These are phyloP conservation scores for Heterobasidion occidentale DNA, from an alignment of 1,284 basidiomycete species.

Conservation along the genomic window DNA sequence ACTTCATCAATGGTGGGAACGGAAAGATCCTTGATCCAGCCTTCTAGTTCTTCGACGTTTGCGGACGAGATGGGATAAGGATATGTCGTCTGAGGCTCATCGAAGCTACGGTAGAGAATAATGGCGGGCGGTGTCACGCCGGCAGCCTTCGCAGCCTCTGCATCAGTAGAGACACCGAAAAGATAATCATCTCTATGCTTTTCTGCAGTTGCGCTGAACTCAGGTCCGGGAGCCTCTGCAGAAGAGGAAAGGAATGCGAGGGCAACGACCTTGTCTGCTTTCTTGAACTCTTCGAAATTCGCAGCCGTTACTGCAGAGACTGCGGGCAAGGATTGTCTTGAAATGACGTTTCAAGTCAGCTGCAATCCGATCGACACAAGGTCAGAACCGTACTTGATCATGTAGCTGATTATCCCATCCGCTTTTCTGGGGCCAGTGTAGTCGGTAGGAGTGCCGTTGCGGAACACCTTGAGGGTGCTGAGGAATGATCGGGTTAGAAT, in stretches of 20 bases:
- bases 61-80: slow-evolving; percentile 56
- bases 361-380: not conserved
- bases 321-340: slow-evolving; percentile 92
- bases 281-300: slow-evolving; percentile 83
- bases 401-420: slow-evolving; percentile 96
- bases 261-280: slow-evolving; percentile 86
- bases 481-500: slow-evolving; percentile 1
- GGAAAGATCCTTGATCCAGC: slow-evolving; percentile 80
- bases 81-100: slow-evolving; percentile 76
- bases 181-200: slow-evolving; percentile 88
- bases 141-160: slow-evolving; percentile 59
- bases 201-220: slow-evolving; percentile 78
- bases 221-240: slow-evolving; percentile 58
- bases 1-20: slow-evolving; percentile 92
- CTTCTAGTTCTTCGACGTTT: slow-evolving; percentile 55
- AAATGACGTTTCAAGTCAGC: not conserved
- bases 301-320: slow-evolving; percentile 73
- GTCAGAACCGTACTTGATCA: slow-evolving; percentile 78
- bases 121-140: slow-evolving; percentile 77
- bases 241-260: slow-evolving; percentile 77
- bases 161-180: slow-evolving; percentile 81
- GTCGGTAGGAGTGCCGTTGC: slow-evolving; percentile 70
- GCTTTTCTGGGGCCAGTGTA: slow-evolving; percentile 90
- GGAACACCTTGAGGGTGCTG: slow-evolving; percentile 88
- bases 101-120: slow-evolving; percentile 91